Conservation (phyloP, 2,329 filamentous ascomycete species). For the Aureobasidium sp. region DNA sequence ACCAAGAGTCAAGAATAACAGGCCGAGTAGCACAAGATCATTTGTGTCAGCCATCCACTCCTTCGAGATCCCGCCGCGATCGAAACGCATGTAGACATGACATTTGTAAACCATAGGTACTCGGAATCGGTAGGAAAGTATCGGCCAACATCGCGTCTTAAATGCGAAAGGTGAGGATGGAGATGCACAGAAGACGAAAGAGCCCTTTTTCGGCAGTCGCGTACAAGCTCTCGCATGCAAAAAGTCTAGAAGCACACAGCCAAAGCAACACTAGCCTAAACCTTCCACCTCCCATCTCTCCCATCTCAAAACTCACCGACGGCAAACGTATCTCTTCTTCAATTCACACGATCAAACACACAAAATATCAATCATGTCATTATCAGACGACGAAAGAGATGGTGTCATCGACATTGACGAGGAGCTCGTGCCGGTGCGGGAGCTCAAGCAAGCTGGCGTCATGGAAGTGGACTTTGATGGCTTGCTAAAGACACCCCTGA, state of each 20-base stretch:
- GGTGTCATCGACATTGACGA: conserved; percentile 35
- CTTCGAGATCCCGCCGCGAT: too few species aligned
- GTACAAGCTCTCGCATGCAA: background rate
- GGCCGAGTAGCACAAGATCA: background rate
- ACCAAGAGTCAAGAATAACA: background rate
- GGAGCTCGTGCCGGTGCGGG: conserved; percentile 48
- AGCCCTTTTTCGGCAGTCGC: background rate
- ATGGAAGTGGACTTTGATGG: conserved; percentile 59
- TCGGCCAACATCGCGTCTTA: too few species aligned
- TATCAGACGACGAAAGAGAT: conserved; percentile 9
- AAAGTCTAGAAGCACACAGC: background rate
- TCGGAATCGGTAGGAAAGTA: too few species aligned
- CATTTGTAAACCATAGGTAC: background rate
- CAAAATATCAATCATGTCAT: background rate
- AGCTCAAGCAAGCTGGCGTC: conserved; percentile 44
- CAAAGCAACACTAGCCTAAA: background rate
- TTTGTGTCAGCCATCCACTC: background rate
- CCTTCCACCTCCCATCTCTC: background rate
- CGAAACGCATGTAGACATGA: background rate
- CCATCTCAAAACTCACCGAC: background rate
- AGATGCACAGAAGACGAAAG: background rate
- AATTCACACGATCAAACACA: background rate
- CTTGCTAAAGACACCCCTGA: conserved; percentile 58
- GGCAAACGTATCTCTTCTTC: background rate
- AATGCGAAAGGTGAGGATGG: background rate